phyloP scores from a whole-genome alignment of 768 basidiomycete genomes.

The Chlorophyllum brunneum region DNA sequence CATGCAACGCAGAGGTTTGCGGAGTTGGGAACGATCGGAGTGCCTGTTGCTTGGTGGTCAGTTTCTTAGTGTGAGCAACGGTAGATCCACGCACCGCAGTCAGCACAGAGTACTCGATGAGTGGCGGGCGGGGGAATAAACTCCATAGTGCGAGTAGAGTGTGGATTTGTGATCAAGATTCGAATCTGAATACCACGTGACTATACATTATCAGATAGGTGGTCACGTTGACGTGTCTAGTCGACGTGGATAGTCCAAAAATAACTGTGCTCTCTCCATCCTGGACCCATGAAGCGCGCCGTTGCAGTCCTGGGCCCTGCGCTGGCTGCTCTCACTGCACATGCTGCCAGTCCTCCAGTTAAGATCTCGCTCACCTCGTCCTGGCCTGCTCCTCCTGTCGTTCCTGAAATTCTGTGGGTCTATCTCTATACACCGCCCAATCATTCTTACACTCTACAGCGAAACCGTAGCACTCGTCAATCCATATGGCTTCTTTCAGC shows the following conservation, averaged over 20 bases:
- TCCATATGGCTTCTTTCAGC: conserved; percentile 69
- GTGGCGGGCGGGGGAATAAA: conserved; percentile 72
- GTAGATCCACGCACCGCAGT: conserved; percentile 58
- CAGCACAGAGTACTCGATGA: conserved; percentile 83
- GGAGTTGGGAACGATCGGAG: conserved; percentile 86
- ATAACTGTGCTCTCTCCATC: not conserved
- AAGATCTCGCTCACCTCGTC: conserved; percentile 58
- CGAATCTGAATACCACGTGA: conserved; percentile 16
- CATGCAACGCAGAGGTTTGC: conserved; percentile 91
- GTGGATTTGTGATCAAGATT: conserved; percentile 6
- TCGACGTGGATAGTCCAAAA: conserved; percentile 7
- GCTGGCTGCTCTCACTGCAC: conserved; percentile 16
- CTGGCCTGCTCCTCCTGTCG: conserved; percentile 60
- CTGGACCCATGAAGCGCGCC: conserved; percentile 24
- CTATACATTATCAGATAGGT: not conserved
- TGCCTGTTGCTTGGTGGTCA: conserved; percentile 40
- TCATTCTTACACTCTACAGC: conserved; percentile 35
- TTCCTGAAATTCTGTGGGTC: conserved; percentile 64
- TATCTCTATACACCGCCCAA: not conserved
- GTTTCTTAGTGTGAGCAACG: not conserved
- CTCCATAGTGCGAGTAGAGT: conserved; percentile 52
- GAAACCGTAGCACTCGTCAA: conserved; percentile 79
- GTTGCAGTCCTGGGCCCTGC: conserved; percentile 19
- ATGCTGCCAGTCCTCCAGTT: conserved; percentile 41
- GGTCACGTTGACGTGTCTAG: conserved; percentile 18